Evolutionary conservation across 345 rosid species (phyloP).

Genomic region (Hypericum androsaemum): DNA sequence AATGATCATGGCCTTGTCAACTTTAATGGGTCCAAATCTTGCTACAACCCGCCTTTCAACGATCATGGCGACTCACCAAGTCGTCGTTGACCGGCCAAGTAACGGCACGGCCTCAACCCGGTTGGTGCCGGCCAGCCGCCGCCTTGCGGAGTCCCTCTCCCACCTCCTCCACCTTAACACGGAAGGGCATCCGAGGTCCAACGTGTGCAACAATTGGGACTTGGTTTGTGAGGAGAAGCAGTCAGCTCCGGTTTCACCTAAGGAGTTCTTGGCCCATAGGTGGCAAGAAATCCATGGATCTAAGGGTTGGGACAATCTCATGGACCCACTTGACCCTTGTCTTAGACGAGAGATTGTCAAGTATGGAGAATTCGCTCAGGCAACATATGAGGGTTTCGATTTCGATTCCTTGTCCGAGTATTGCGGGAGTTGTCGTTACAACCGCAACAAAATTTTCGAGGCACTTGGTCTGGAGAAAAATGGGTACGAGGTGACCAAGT

Average conservation of each 20-base stretch:
- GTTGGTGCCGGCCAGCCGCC: too few species aligned
- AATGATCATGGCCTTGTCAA: too few species aligned
- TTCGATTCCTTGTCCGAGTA: conserved; percentile 48
- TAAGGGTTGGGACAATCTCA: conserved; percentile 35
- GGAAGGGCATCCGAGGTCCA: too few species aligned
- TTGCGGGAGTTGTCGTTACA: conserved; percentile 54
- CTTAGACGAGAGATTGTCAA: conserved; percentile 36
- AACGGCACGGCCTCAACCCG: too few species aligned
- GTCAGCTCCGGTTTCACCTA: conserved; percentile 31
- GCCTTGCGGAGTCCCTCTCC: too few species aligned
- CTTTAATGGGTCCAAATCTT: too few species aligned
- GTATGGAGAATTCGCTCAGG: conserved; percentile 48
- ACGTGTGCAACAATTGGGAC: too few species aligned
- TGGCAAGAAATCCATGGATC: conserved; percentile 45
- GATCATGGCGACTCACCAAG: too few species aligned
- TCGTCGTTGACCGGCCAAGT: too few species aligned
- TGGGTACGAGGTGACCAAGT: conserved; percentile 44
- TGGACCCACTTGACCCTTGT: conserved; percentile 36
- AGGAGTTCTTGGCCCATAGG: conserved; percentile 30
- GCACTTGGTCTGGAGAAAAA: conserved; percentile 34
- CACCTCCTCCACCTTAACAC: too few species aligned
- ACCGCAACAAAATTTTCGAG: conserved; percentile 38
- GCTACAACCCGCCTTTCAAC: too few species aligned
- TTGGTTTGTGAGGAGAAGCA: too few species aligned
- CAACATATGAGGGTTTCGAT: conserved; percentile 37